Evolutionary conservation across 2,329 filamentous ascomycete species (phyloP).

Genomic region (Ceratocystis cubensis): DNA sequence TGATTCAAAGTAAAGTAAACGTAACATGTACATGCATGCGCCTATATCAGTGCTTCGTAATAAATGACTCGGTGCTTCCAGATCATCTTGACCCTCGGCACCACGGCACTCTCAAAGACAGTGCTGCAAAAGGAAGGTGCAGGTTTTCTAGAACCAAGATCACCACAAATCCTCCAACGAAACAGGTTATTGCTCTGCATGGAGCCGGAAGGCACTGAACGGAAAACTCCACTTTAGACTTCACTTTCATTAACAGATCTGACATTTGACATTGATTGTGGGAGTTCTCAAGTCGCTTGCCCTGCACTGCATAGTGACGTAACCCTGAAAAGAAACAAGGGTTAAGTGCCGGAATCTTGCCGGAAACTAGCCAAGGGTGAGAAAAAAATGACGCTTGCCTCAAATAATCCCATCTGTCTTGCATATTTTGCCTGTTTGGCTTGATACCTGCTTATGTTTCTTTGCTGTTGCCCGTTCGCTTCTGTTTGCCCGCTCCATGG

Average conservation of each 20-base stretch:
- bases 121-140: background rate
- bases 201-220: background rate
- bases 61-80: too few species aligned
- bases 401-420: background rate
- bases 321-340: background rate
- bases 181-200: background rate
- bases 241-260: background rate
- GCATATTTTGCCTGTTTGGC: conserved; percentile 10
- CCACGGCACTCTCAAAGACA: background rate
- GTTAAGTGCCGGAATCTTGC: conserved; percentile 7
- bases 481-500: background rate
- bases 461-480: background rate
- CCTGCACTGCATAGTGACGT: background rate
- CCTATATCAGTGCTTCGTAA: background rate
- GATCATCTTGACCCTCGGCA: background rate
- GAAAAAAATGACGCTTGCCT: conserved; percentile 1
- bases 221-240: conserved; percentile 2
- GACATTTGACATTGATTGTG: background rate
- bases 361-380: background rate
- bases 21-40: too few species aligned
- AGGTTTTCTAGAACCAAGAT: background rate
- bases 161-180: background rate
- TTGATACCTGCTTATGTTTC: background rate
- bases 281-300: background rate
- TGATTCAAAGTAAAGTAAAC: background rate